Evolutionary conservation across 441 rosid genomes (phyloP).

Genomic region (Brassica balearica): DNA sequence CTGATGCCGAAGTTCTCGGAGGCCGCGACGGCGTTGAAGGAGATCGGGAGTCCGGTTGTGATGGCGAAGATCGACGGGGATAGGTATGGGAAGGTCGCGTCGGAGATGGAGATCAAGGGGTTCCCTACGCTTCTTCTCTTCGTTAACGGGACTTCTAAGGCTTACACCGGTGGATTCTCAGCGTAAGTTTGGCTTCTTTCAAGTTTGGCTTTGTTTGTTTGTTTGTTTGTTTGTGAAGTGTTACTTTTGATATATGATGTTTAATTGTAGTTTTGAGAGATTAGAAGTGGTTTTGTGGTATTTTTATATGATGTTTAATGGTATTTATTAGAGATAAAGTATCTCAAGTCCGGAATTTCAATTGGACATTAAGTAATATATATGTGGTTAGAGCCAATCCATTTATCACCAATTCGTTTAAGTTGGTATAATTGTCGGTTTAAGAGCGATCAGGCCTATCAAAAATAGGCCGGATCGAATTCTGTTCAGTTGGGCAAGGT

Average conservation of each 20-base stretch:
- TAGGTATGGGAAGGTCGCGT: slow-evolving; percentile 67
- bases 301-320: too few relatives aligned
- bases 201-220: background rate
- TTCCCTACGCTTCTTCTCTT: slow-evolving; percentile 81
- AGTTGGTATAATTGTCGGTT: too few relatives aligned
- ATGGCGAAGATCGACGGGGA: slow-evolving; percentile 90
- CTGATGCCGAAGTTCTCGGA: slow-evolving; percentile 87
- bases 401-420: too few relatives aligned
- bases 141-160: slow-evolving; percentile 67
- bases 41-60: slow-evolving; percentile 58
- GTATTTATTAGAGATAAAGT: too few relatives aligned
- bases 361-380: too few relatives aligned
- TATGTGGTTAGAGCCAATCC: too few relatives aligned
- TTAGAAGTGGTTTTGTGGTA: too few relatives aligned
- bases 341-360: too few relatives aligned
- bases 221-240: background rate
- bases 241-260: too few relatives aligned
- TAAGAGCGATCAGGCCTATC: too few relatives aligned
- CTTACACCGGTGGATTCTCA: slow-evolving; percentile 75
- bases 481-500: too few relatives aligned
- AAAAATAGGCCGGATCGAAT: too few relatives aligned
- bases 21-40: slow-evolving; percentile 77
- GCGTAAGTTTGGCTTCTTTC: slow-evolving; percentile 48
- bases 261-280: background rate
- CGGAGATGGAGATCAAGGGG: slow-evolving; percentile 64